Percentiles rank a stretch among this genome's conserved stretches.
Conservation (phyloP, 306 rosid species). For the Fagus sylvatica region DNA sequence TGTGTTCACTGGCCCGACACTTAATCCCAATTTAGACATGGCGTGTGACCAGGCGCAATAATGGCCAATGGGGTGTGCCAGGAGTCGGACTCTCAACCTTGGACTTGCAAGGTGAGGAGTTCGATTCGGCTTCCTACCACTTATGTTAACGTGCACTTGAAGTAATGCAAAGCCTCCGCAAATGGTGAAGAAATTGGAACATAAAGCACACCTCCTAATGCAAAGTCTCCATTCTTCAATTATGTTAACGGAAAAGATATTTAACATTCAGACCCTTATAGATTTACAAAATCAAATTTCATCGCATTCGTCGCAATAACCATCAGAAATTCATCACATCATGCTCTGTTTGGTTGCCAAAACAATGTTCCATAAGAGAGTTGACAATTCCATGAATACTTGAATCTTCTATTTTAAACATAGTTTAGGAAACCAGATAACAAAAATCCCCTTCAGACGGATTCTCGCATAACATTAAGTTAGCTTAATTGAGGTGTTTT, state of each 20-base stretch:
- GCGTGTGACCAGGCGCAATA: too few relatives aligned
- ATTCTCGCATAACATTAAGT: neutral
- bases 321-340: neutral
- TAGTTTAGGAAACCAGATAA: neutral
- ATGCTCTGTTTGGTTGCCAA: neutral
- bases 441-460: neutral
- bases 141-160: too few relatives aligned
- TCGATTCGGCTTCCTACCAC: too few relatives aligned
- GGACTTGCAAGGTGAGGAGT: too few relatives aligned
- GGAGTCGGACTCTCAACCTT: too few relatives aligned
- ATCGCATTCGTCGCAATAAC: neutral
- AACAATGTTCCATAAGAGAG: neutral
- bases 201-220: neutral
- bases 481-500: too few relatives aligned
- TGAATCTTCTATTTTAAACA: neutral
- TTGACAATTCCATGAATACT: neutral
- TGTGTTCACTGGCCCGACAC: too few relatives aligned
- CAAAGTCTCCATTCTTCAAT: neutral
- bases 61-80: too few relatives aligned
- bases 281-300: neutral
- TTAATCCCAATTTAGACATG: too few relatives aligned
- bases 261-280: neutral
- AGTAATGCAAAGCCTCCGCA: too few relatives aligned
- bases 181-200: neutral
- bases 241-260: neutral